These are phyloP conservation scores for Colletotrichum chlorophyti DNA, from an alignment of 2,329 filamentous ascomycete genomes.

Conservation along the genomic window DNA sequence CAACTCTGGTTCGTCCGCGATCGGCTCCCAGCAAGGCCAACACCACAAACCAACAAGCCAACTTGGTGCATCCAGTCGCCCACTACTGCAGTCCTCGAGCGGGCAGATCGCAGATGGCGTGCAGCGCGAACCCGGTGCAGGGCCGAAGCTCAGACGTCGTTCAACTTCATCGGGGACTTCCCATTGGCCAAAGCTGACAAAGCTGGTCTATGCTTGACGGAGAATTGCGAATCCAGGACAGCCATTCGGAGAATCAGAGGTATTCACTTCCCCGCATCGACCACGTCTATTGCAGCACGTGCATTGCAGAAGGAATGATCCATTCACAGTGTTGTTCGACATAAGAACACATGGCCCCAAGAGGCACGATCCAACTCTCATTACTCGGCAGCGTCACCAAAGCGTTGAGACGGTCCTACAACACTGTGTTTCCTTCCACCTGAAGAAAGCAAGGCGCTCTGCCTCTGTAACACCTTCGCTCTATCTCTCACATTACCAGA, in stretches of 20 bases:
- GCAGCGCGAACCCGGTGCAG: slow-evolving; percentile 7
- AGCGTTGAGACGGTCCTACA: slow-evolving; percentile 22
- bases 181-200: not conserved
- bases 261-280: slow-evolving; percentile 21
- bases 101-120: slow-evolving; percentile 25
- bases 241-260: too few species aligned
- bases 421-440: not conserved
- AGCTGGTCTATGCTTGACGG: not conserved
- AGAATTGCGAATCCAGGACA: not conserved
- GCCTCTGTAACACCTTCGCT: slow-evolving; percentile 8
- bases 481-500: not conserved
- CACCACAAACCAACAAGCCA: not conserved
- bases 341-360: not conserved
- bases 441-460: slow-evolving; percentile 1
- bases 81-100: not conserved
- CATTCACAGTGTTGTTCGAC: not conserved
- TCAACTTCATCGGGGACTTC: not conserved
- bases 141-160: slow-evolving; percentile 20
- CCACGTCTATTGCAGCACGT: slow-evolving; percentile 11
- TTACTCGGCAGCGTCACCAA: not conserved
- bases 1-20: too few species aligned
- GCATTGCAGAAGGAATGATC: too few species aligned
- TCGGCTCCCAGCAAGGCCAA: not conserved
- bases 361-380: not conserved
- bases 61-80: not conserved